Base-by-base conservation (phyloP, 1,284 basidiomycete species). In the Cutaneotrichosporon sp. region DNA sequence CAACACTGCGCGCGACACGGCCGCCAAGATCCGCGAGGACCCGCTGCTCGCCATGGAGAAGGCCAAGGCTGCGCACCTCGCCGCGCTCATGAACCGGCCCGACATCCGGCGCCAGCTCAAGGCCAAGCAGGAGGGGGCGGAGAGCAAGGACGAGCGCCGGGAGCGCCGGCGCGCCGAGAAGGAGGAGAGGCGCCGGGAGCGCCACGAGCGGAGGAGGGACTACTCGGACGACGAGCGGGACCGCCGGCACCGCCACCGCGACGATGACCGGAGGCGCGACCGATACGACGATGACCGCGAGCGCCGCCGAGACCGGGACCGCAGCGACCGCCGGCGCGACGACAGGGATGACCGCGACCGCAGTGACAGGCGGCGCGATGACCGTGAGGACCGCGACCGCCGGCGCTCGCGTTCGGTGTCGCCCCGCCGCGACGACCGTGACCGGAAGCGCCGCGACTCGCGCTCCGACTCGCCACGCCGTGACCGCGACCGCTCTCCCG, bases 1-100 rank as follows among this genome's bases (percentile, higher is more conserved):
- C 67, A 97, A 98, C 77, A 89, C 83, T n/a, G 83, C 82, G 29
- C 87, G 93, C 27, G 95, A 99, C 75, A 86, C 92, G 42, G 90
- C 93, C 20, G 82, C 92, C 27, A 99, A 99, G 81, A 88, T 99
- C 65, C 88, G 95, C 45, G 95, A 98, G 78, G 95, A 99, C 73
- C 95, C 95, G 2, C 79, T 99, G 25, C 84, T 99, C 25, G 92
- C 92, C 14, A 99, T 99, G 82, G 98, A 98, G 80, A 90, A 93
- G 77, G 95, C 98, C 74, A 95, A 99, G 79, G 93, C 97, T 76
- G 89, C 91, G 8, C 90, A 93, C 8, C 90, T 94, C 68, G 87
- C 97, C 69, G 87, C 92, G 4, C 83, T 99, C 56, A 86, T 95
- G 82, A 88, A 90, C 59, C 95, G 97, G 70, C 97, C 97, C 16